These are phyloP conservation scores for Cercospora sojina DNA, from an alignment of 2,329 filamentous ascomycete genomes.

Conservation along the genomic window DNA sequence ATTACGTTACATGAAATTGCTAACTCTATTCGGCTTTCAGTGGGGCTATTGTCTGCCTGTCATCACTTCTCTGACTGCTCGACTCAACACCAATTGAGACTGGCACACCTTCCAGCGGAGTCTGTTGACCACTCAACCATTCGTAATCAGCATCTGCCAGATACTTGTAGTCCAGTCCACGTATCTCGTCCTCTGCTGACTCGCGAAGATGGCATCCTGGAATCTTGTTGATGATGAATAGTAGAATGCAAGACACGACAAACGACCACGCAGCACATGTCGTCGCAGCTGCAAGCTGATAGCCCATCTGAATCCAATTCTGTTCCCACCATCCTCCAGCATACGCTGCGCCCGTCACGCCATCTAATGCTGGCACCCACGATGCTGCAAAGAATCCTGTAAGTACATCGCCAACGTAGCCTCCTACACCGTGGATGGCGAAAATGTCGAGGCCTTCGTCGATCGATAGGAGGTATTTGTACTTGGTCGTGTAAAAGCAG, in stretches of 20 bases:
- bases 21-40: not conserved
- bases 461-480: conserved; percentile 55
- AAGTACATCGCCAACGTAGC: conserved; percentile 57
- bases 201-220: conserved; percentile 56
- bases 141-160: conserved; percentile 48
- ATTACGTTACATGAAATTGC: too few relatives aligned
- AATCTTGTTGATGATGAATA: conserved; percentile 56
- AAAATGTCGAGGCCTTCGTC: conserved; percentile 62
- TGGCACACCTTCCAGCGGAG: not conserved
- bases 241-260: conserved; percentile 51
- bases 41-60: not conserved
- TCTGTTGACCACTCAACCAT: not conserved
- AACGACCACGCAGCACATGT: conserved; percentile 56
- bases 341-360: not conserved
- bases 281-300: conserved; percentile 56
- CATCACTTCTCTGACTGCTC: not conserved
- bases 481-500: conserved; percentile 50
- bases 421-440: conserved; percentile 58
- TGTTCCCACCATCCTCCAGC: conserved; percentile 3
- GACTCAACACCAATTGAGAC: not conserved
- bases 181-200: conserved; percentile 55
- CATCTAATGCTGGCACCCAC: not conserved
- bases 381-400: conserved; percentile 56
- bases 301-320: conserved; percentile 54
- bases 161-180: conserved; percentile 55